Evolutionary conservation across 2,329 filamentous ascomycete genomes (phyloP), one percentile per base, ranked within the genome.

Genomic region (Talaromyces sp.): DNA sequence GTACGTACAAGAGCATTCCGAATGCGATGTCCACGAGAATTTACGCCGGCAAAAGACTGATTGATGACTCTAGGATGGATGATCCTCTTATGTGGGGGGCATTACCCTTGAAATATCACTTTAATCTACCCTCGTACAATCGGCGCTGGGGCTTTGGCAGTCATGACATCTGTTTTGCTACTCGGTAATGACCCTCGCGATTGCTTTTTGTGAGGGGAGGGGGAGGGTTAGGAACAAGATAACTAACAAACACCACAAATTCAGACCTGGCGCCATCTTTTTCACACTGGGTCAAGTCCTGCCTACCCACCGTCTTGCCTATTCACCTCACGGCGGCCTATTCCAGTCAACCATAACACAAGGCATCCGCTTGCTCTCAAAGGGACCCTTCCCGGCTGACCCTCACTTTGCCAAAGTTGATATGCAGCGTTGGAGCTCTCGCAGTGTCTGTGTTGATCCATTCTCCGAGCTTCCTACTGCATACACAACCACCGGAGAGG

Each of bases 11-110:
- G 64, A 62, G 59, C 57, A 31, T 23, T 50, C 54, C 50, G 59
- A 28, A 30, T 53, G 50, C 50, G 12, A 53, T 33, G 50, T n/a
- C 50, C 14, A 53, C 50, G 50, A 51, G 10, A 51, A 51, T n/a
- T 1, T 53, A 7, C 18, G 44, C 44, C 58, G 60, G 67, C 67
- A 65, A 40, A 56, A 56, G 62, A 65, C 71, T 73, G 70, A 71
- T 71, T 62, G 60, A 53, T 65, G 62, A 65, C 65, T 66, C 64
- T 74, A 97, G 94, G 63, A 79, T 98, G 68, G 95, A 99, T 77
- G 95, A 99, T 78, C 95, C 95, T 30, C 78, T 98, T 62, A 87
- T 97, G 68, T 99, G 94, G 94, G 95, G 94, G 18, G 86, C 92
- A 40, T 79, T 99, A 4, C 95, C 95, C 1, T 75, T 91, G 53